A percentile compares a stretch with the other conserved stretches of the same genome.
These are phyloP conservation scores for Zasmidium citrigriseum DNA, from an alignment of 2,329 filamentous ascomycete genomes.

Conservation along the genomic window DNA sequence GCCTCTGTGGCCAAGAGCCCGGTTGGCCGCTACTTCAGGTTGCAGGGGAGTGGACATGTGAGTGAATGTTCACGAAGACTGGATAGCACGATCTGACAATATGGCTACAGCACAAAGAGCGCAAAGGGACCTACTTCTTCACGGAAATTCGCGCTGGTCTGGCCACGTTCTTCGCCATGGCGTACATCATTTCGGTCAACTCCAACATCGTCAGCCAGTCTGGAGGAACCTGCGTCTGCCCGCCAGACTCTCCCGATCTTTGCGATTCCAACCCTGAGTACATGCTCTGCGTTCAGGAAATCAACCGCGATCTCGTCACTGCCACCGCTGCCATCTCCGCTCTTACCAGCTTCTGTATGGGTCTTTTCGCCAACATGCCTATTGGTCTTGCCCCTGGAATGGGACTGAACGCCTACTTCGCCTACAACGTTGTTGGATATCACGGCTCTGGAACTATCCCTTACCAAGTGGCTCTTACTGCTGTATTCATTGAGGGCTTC, in stretches of 20 bases:
- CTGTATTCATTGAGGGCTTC: slow-evolving; percentile 85
- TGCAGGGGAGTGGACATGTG: slow-evolving; percentile 82
- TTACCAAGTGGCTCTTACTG: slow-evolving; percentile 75
- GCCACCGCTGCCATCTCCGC: slow-evolving; percentile 82
- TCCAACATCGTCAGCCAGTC: slow-evolving; percentile 66
- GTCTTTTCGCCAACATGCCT: slow-evolving; percentile 78
- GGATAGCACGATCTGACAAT: slow-evolving; percentile 15
- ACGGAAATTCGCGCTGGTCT: slow-evolving; percentile 83
- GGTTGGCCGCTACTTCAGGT: slow-evolving; percentile 73
- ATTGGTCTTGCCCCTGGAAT: slow-evolving; percentile 73
- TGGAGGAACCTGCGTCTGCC: slow-evolving; percentile 75
- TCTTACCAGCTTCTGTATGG: slow-evolving; percentile 80
- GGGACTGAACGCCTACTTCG: slow-evolving; percentile 86
- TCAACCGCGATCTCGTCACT: slow-evolving; percentile 79
- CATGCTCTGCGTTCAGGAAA: slow-evolving; percentile 58
- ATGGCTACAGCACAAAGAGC: slow-evolving; percentile 60
- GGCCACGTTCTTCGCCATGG: slow-evolving; percentile 70
- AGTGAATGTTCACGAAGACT: slow-evolving; percentile 4
- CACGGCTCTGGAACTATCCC: slow-evolving; percentile 73
- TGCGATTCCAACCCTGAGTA: slow-evolving; percentile 62
- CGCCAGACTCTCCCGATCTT: slow-evolving; percentile 47
- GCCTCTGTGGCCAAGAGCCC: slow-evolving; percentile 62
- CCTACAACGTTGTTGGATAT: slow-evolving; percentile 76
- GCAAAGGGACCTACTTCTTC: slow-evolving; percentile 74
- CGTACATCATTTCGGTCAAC: slow-evolving; percentile 74